Evolutionary conservation across 768 basidiomycete species (phyloP), one percentile per base, ranked within the genome.

Genomic region (Leccinum fibrillosum): DNA sequence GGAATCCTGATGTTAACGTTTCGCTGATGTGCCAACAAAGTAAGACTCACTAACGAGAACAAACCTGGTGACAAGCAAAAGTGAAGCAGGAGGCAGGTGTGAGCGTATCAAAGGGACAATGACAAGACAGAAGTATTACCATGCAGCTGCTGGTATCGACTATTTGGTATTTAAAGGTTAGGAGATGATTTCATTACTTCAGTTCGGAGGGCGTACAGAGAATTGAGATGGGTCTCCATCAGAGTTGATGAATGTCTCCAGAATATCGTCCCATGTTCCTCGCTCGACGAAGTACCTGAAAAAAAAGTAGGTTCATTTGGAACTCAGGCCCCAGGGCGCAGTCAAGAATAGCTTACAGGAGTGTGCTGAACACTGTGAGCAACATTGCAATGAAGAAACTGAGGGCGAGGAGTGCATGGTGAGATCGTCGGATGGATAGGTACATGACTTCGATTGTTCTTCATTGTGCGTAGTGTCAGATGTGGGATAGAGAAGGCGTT

Each of bases 371-470:
- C 7, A 95, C 85, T 1, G 92, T 85, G 42, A 96, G 77, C 2
- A 92, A 84, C 86, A 94, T 93, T 54, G 87, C 74, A 13, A 95
- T 89, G 75, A 96, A 95, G 73, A 95, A 96, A 2, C 84, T 83
- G 19, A 96, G 85, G 0, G 94, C 93, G 3, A 94, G 80, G 1
- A 94, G 78, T 0, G 93, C 93, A 64, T 95, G 90, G 62, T 92
- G 88, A 0, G 91, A 94, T 59, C 92, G 80, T 52, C 89, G 82
- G 35, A 94, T 87, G 30, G 92, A 87, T 30, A 96, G 81, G 69
- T 89, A 93, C 94, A 96, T 97, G 65, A 92, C 91, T 77, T 93
- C 90, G 51, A 92, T 92, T 0, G 91, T 92, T 49, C 90, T 91
- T 37, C 23, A 45, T 12, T 8, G 19, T 26, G 25, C n/a, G 9